Evolutionary conservation across 1,284 basidiomycete genomes (phyloP), one percentile per base, ranked within the genome.

Genomic region (Boletus nobilissimus): DNA sequence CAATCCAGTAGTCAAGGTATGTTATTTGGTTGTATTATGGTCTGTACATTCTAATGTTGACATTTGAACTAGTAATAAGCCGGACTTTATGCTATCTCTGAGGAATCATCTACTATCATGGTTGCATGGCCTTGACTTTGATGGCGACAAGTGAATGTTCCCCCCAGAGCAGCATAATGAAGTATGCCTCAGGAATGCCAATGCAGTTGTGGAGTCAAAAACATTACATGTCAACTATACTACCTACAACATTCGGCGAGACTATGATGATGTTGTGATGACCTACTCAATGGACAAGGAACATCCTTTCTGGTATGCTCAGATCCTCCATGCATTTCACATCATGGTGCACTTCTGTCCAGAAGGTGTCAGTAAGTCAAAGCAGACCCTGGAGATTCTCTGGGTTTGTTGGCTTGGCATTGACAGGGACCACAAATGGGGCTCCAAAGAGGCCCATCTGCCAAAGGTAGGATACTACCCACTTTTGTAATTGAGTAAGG

Each of bases 91-190:
- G 51, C 39, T 48, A 18, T 3, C 3, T 1, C 63, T 77, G 5
- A 77, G 78, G 64, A 60, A 79, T 19, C 82, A 83, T 63, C 36
- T 83, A 2, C 75, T 83, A 3, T n/a, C 76, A 11, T 60, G 76
- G 24, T 26, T 82, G 3, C 75, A 74, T 26, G 60, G 62, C 11
- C 36, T 60, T 8, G 66, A 77, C 9, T 83, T 70, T 3, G 57
- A 81, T n/a, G 72, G 79, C 3, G 66, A 79, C 22, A 48, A 83
- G 63, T 62, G 9, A 6, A 4, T 26, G 3, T 80, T 78, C 36
- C 68, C 70, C 10, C 9, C 40, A 5, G 38, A 63, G 3, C 34
- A 81, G 22, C n/a, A 10, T 2, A 71, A 60, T 18, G 3, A 24
- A 8, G 8, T 80, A 7, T 13, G 13, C 3, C 51, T 81, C 5